These are phyloP conservation scores for Capronia coronata DNA, from an alignment of 2,329 filamentous ascomycete genomes.

Conservation along the genomic window DNA sequence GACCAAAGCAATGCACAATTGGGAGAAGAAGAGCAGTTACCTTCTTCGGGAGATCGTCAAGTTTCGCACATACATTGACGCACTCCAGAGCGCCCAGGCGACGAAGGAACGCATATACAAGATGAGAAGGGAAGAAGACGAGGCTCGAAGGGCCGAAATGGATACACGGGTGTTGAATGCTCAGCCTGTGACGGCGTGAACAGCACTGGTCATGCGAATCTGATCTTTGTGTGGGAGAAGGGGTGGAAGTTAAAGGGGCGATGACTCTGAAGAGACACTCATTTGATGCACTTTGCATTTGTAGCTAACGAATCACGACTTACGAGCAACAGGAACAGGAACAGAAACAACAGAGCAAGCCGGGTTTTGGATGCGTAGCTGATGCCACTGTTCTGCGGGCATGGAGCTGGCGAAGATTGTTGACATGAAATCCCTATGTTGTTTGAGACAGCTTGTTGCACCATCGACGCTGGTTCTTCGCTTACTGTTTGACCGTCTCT, in stretches of 20 bases:
- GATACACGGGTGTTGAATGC: constrained; percentile 13
- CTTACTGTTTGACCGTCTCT: background rate
- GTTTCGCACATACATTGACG: constrained; percentile 91
- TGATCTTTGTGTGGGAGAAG: background rate
- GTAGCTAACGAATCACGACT: background rate
- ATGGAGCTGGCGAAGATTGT: background rate
- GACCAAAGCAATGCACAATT: constrained; percentile 83
- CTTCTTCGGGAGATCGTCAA: constrained; percentile 91
- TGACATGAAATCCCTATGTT: too few relatives aligned
- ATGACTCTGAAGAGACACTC: too few relatives aligned
- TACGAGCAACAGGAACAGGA: background rate
- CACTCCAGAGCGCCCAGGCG: constrained; percentile 62
- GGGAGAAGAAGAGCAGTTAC: constrained; percentile 93
- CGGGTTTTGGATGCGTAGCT: background rate
- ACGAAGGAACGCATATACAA: constrained; percentile 65
- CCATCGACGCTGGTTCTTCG: background rate
- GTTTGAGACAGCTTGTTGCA: too few relatives aligned
- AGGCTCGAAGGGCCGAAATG: constrained; percentile 12
- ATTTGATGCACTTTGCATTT: background rate
- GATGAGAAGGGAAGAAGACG: constrained; percentile 26
- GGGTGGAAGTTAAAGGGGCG: too few relatives aligned
- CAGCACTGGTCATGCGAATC: background rate
- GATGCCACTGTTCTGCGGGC: background rate
- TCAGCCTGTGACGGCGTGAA: constrained; percentile 1
- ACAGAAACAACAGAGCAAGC: too few relatives aligned